Percentiles rank a stretch among this genome's conserved stretches.
Evolutionary conservation across 2,329 filamentous ascomycete species (phyloP).

Genomic region (Colletotrichum navitas): DNA sequence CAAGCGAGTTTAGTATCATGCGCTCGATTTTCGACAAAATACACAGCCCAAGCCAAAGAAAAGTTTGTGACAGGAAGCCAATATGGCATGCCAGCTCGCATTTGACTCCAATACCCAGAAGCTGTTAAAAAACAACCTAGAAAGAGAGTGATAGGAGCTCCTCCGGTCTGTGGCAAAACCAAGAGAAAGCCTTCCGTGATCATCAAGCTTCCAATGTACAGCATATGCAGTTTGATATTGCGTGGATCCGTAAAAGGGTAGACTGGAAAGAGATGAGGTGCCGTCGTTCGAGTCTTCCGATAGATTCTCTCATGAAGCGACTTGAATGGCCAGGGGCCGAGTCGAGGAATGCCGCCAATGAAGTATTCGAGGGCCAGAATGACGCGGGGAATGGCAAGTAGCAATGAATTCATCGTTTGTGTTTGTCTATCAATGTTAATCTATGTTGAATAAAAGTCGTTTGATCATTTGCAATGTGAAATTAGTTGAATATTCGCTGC

Average conservation of each 20-base stretch:
- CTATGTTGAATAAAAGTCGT: too few species aligned
- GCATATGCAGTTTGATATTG: slow-evolving; percentile 18
- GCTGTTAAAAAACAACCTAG: slow-evolving; percentile 23
- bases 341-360: slow-evolving; percentile 28
- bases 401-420: neutral
- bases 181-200: slow-evolving; percentile 8
- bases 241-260: slow-evolving; percentile 23
- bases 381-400: slow-evolving; percentile 1
- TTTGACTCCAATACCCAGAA: slow-evolving; percentile 25
- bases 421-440: neutral
- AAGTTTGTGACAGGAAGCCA: slow-evolving; percentile 27
- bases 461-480: too few species aligned
- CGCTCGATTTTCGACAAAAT: neutral
- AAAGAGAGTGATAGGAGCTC: neutral
- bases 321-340: slow-evolving; percentile 27
- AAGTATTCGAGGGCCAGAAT: slow-evolving; percentile 25
- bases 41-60: neutral
- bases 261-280: slow-evolving; percentile 17
- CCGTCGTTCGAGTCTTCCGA: slow-evolving; percentile 29
- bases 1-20: neutral
- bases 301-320: slow-evolving; percentile 30
- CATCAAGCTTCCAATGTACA: slow-evolving; percentile 14
- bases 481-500: too few species aligned
- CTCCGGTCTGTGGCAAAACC: neutral
- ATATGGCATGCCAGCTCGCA: slow-evolving; percentile 4